These are phyloP conservation scores for Phaeoacremonium minimum DNA, from an alignment of 2,329 filamentous ascomycete genomes.

Conservation along the genomic window DNA sequence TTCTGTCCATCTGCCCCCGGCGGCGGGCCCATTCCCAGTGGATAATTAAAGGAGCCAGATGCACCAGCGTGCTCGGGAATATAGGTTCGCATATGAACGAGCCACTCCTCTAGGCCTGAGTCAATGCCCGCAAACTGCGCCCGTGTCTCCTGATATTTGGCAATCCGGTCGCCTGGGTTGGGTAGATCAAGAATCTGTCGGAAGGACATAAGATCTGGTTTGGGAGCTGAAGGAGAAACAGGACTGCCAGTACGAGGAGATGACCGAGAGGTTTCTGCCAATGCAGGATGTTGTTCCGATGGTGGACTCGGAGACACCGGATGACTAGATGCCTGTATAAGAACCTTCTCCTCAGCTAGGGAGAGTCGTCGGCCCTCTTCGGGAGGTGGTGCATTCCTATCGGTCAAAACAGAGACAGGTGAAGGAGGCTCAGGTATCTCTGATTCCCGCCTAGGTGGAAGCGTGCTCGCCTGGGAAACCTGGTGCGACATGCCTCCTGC, in stretches of 20 bases:
- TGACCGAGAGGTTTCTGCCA: constrained; percentile 7
- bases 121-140: constrained; percentile 67
- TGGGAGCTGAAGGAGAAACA: constrained; percentile 19
- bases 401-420: constrained; percentile 33
- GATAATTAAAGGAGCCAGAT: constrained; percentile 20
- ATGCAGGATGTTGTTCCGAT: constrained; percentile 32
- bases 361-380: constrained; percentile 26
- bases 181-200: constrained; percentile 72
- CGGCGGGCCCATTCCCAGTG: constrained; percentile 9
- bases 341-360: constrained; percentile 38
- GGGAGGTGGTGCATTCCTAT: constrained; percentile 17
- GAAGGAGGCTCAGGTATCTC: constrained; percentile 33
- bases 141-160: constrained; percentile 68
- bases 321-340: constrained; percentile 27
- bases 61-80: constrained; percentile 43
- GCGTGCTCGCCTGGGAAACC: constrained; percentile 29
- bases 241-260: not conserved
- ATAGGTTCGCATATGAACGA: constrained; percentile 37
- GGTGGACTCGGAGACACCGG: constrained; percentile 28
- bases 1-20: constrained; percentile 10
- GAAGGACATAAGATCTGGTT: constrained; percentile 54
- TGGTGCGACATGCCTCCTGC: constrained; percentile 22
- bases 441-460: constrained; percentile 17
- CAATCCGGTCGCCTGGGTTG: constrained; percentile 63
- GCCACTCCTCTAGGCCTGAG: constrained; percentile 65